A percentile compares a stretch with the other conserved stretches of the same genome.
phyloP scores from a whole-genome alignment of 2,329 filamentous ascomycete genomes.

The Aspergillus ibericus region DNA sequence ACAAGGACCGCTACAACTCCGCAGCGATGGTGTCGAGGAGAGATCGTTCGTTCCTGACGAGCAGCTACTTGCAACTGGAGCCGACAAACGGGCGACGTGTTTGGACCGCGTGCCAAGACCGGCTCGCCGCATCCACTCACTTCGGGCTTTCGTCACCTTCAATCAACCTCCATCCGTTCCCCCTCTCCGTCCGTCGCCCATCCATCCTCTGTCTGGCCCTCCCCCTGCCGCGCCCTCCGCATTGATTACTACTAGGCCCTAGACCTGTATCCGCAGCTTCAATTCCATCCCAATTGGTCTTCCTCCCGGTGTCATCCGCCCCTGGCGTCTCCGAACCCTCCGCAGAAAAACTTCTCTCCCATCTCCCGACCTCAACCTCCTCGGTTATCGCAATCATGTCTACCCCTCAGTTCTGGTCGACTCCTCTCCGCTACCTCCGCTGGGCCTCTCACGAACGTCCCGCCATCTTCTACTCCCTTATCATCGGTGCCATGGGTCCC shows the following conservation, averaged over 20 bases:
- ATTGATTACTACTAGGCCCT: background rate
- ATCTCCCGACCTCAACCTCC: constrained; percentile 12
- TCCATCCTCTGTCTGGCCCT: constrained; percentile 3
- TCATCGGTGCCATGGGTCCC: constrained; percentile 73
- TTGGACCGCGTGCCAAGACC: constrained; percentile 44
- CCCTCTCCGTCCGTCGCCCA: constrained; percentile 17
- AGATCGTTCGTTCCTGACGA: background rate
- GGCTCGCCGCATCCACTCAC: constrained; percentile 23
- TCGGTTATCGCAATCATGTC: constrained; percentile 40
- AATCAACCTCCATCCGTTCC: constrained; percentile 26
- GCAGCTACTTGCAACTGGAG: too few species aligned
- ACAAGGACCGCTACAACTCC: background rate
- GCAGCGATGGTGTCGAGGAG: constrained; percentile 21
- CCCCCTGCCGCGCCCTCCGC: background rate
- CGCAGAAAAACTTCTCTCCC: constrained; percentile 25
- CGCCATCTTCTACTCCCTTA: constrained; percentile 83
- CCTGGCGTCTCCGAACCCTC: background rate
- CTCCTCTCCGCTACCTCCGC: constrained; percentile 78
- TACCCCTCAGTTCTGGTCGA: constrained; percentile 77
- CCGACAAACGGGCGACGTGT: constrained; percentile 47
- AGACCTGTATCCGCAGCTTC: background rate
- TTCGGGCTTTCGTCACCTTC: constrained; percentile 32
- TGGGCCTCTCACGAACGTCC: constrained; percentile 88
- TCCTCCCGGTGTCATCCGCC: background rate
- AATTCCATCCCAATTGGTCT: constrained; percentile 8